These are phyloP conservation scores for Papiliotrema laurentii DNA, from an alignment of 1,284 basidiomycete genomes.

Conservation along the genomic window DNA sequence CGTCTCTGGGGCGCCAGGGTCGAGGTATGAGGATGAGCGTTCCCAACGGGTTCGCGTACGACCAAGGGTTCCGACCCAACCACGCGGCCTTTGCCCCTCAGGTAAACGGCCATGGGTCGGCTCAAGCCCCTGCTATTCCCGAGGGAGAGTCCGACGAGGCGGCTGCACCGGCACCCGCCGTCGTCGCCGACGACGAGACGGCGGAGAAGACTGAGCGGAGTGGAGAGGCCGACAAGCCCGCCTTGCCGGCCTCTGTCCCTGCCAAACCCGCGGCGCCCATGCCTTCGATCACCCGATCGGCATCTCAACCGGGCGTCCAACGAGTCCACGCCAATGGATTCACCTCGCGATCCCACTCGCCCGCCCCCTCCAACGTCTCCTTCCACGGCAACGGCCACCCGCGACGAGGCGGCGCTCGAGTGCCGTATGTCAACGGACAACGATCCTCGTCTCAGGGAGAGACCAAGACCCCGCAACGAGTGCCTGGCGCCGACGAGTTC, in stretches of 20 bases:
- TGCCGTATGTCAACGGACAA: conserved; percentile 9
- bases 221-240: neutral
- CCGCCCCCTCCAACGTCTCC: conserved; percentile 34
- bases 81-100: conserved; percentile 4
- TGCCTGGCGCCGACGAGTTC: conserved; percentile 48
- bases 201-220: conserved; percentile 1
- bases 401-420: conserved; percentile 13
- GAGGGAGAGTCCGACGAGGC: conserved; percentile 8
- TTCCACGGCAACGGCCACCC: conserved; percentile 33
- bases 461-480: conserved; percentile 25
- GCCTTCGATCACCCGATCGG: conserved; percentile 30
- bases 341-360: conserved; percentile 40
- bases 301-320: conserved; percentile 39
- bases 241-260: conserved; percentile 19
- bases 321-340: conserved; percentile 33
- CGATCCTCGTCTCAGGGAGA: neutral
- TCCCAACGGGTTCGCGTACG: conserved; percentile 13
- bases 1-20: conserved; percentile 22
- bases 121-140: neutral
- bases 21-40: conserved; percentile 26
- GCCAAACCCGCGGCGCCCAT: conserved; percentile 26
- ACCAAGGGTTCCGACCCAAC: conserved; percentile 30
- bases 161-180: conserved; percentile 8
- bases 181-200: conserved; percentile 7
- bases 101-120: neutral